Evolutionary conservation across 1,284 basidiomycete species (phyloP).

Genomic region (Ceratobasidium sp.): DNA sequence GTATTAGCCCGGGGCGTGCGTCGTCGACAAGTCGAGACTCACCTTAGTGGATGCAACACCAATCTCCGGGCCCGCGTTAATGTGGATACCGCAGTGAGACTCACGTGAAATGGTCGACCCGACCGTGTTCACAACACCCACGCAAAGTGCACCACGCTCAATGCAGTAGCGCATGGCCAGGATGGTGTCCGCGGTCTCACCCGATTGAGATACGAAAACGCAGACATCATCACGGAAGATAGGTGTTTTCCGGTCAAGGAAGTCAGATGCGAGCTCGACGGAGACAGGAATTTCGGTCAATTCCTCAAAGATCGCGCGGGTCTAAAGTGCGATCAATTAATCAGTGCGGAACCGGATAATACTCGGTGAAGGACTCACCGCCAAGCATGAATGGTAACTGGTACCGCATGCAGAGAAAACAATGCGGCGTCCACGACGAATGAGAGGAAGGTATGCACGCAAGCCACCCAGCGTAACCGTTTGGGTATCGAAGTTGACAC

Average conservation of each 20-base stretch:
- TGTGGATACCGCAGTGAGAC: slow-evolving; percentile 99
- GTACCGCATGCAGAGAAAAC: slow-evolving; percentile 98
- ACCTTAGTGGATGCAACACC: slow-evolving; percentile 99
- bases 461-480: slow-evolving; percentile 94
- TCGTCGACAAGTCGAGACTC: slow-evolving; percentile 40
- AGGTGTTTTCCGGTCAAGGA: slow-evolving; percentile 97
- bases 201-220: slow-evolving; percentile 96
- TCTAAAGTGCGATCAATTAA: slow-evolving; percentile 51
- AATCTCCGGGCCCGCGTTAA: slow-evolving; percentile 99
- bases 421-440: slow-evolving; percentile 91
- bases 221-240: slow-evolving; percentile 99
- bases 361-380: slow-evolving; percentile 53
- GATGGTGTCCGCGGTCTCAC: slow-evolving; percentile 98
- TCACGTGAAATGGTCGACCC: slow-evolving; percentile 98
- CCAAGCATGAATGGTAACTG: slow-evolving; percentile 95
- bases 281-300: slow-evolving; percentile 98
- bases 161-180: slow-evolving; percentile 94
- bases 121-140: slow-evolving; percentile 98
- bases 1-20: background rate
- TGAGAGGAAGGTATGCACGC: slow-evolving; percentile 92
- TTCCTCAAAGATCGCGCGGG: slow-evolving; percentile 98
- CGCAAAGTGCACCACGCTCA: slow-evolving; percentile 93
- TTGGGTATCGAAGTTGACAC: slow-evolving; percentile 97
- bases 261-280: slow-evolving; percentile 97
- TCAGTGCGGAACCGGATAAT: slow-evolving; percentile 1